phyloP scores from a whole-genome alignment of 768 basidiomycete species.

The Hemileccinum rubropunctum region DNA sequence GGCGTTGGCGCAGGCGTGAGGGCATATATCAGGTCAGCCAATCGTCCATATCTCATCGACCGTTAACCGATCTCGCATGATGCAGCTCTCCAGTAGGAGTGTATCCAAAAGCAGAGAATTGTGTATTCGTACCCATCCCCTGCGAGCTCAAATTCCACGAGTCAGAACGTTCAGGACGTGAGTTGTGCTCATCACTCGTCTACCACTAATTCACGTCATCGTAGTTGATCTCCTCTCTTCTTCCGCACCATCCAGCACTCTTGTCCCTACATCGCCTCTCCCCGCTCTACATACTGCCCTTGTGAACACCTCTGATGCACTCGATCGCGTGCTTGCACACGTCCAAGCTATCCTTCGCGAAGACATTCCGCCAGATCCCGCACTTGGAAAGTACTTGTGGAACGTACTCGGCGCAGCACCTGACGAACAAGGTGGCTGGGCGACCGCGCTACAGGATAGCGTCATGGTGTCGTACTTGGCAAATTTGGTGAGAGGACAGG shows the following conservation, averaged over 20 bases:
- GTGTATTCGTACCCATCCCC: slow-evolving; percentile 91
- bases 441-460: slow-evolving; percentile 81
- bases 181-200: slow-evolving; percentile 31
- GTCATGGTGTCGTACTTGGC: slow-evolving; percentile 95
- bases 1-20: slow-evolving; percentile 70
- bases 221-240: slow-evolving; percentile 75
- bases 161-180: slow-evolving; percentile 82
- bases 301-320: slow-evolving; percentile 65
- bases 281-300: slow-evolving; percentile 49
- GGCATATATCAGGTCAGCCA: slow-evolving; percentile 77
- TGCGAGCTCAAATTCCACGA: slow-evolving; percentile 80
- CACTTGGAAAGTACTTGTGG: slow-evolving; percentile 89
- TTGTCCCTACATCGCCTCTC: slow-evolving; percentile 59
- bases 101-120: slow-evolving; percentile 89
- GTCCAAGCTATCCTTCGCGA: slow-evolving; percentile 79
- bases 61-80: slow-evolving; percentile 4
- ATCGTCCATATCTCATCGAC: slow-evolving; percentile 2
- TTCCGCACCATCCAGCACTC: slow-evolving; percentile 35
- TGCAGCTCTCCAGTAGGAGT: slow-evolving; percentile 84
- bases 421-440: slow-evolving; percentile 74
- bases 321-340: slow-evolving; percentile 83
- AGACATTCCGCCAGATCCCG: slow-evolving; percentile 74
- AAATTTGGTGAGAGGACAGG: slow-evolving; percentile 89
- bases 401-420: slow-evolving; percentile 75
- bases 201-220: slow-evolving; percentile 4